These are phyloP conservation scores for Ganoderma resinaceum DNA, from an alignment of 1,284 basidiomycete species.

Conservation along the genomic window DNA sequence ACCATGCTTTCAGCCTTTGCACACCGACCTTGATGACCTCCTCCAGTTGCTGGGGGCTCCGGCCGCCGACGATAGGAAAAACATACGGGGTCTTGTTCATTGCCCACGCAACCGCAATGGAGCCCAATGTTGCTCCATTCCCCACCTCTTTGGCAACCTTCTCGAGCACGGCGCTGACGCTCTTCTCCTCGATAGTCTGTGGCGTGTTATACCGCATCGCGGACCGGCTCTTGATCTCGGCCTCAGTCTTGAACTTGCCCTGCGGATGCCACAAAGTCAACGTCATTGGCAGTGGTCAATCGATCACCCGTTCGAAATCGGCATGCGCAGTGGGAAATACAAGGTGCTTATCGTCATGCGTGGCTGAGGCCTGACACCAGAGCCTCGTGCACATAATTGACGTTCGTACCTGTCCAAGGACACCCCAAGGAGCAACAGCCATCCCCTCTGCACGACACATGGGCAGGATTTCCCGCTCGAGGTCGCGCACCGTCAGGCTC, in stretches of 20 bases:
- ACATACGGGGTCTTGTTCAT: slow-evolving; percentile 25
- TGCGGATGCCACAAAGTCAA: not conserved
- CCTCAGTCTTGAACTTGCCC: slow-evolving; percentile 34
- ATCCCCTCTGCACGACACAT: slow-evolving; percentile 29
- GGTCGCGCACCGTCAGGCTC: slow-evolving; percentile 45
- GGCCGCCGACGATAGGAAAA: slow-evolving; percentile 25
- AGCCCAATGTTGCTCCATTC: slow-evolving; percentile 30
- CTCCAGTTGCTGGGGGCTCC: slow-evolving; percentile 46
- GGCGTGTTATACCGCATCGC: slow-evolving; percentile 36
- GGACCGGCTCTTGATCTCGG: slow-evolving; percentile 45
- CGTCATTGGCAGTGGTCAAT: not conserved
- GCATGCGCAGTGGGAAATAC: not conserved
- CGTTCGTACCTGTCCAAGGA: slow-evolving; percentile 32
- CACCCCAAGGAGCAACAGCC: slow-evolving; percentile 24
- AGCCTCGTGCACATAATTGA: not conserved
- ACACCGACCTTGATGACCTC: slow-evolving; percentile 47
- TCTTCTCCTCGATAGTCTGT: slow-evolving; percentile 29
- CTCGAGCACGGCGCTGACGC: slow-evolving; percentile 25
- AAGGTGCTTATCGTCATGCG: not conserved
- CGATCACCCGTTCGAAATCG: not conserved
- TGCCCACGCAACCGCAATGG: slow-evolving; percentile 39
- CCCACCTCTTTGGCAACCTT: slow-evolving; percentile 33
- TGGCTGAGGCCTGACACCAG: not conserved
- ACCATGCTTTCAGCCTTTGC: no score
- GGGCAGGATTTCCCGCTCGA: slow-evolving; percentile 29